Evolutionary conservation across 306 rosid genomes (phyloP).

Genomic region (Cucumis hystrix): DNA sequence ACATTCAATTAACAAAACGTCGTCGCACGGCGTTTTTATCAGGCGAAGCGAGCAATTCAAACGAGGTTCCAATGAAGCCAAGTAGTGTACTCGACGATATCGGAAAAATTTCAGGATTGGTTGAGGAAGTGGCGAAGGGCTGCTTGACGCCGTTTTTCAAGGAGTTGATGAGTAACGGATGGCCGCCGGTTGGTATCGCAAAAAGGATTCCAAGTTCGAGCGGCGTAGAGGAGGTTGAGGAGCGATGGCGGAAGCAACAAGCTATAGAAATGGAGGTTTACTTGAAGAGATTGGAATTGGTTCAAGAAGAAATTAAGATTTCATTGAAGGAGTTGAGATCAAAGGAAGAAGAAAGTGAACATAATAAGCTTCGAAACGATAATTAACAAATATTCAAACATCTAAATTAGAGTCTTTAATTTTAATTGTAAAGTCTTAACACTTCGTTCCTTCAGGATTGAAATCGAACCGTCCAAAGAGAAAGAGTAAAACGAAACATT

Average conservation of each 20-base stretch:
- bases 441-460: no score
- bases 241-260: constrained; percentile 62
- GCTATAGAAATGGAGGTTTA: constrained; percentile 61
- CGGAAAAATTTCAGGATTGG: background rate
- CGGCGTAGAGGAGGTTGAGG: constrained; percentile 29
- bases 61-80: background rate
- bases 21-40: background rate
- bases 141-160: constrained; percentile 9
- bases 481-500: no score
- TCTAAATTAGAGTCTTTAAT: no score
- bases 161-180: constrained; percentile 8
- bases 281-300: constrained; percentile 51
- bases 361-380: background rate
- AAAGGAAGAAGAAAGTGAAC: constrained; percentile 3
- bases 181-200: constrained; percentile 18
- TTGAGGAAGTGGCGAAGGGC: constrained; percentile 1
- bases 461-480: no score
- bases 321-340: constrained; percentile 41
- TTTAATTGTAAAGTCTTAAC: no score
- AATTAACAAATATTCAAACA: background rate
- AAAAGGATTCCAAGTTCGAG: constrained; percentile 3
- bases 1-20: background rate
- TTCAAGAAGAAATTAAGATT: constrained; percentile 52
- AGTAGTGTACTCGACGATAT: background rate
- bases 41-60: background rate